Conservation (phyloP, 768 basidiomycete species). For the Nidularia sp. region DNA sequence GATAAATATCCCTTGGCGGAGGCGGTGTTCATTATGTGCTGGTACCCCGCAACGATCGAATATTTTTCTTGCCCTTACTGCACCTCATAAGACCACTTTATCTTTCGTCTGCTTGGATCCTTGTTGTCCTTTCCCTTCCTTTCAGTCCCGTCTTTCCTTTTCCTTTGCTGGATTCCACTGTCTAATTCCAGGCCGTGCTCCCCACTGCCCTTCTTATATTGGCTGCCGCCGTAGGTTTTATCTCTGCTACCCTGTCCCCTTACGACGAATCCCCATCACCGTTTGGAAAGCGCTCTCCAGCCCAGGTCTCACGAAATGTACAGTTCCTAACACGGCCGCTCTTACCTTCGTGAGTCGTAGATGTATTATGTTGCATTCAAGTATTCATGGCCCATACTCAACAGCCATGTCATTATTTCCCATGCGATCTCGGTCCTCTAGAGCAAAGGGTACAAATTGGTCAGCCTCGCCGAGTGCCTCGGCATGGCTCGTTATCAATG, state of each 20-base stretch:
- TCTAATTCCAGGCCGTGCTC: constrained; percentile 2
- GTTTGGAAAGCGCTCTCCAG: constrained; percentile 12
- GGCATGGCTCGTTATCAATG: constrained; percentile 31
- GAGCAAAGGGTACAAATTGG: constrained; percentile 35
- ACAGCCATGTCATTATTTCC: constrained; percentile 28
- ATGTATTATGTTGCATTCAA: background rate
- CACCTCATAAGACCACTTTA: too few species aligned
- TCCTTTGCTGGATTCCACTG: background rate
- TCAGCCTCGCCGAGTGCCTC: constrained; percentile 38
- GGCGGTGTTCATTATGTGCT: too few species aligned
- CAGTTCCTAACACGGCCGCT: constrained; percentile 31
- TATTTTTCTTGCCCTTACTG: too few species aligned
- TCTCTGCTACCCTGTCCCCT: constrained; percentile 2
- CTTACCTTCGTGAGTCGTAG: constrained; percentile 31
- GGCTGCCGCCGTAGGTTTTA: constrained; percentile 6
- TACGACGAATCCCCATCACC: background rate
- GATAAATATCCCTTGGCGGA: too few species aligned
- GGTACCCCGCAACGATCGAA: too few species aligned
- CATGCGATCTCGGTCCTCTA: constrained; percentile 33
- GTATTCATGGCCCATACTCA: background rate
- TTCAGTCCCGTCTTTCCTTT: background rate
- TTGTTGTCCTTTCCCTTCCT: background rate
- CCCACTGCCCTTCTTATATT: constrained; percentile 5
- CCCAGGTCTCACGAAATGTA: constrained; percentile 30
- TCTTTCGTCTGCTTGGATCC: background rate